phyloP scores from a whole-genome alignment of 2,329 filamentous ascomycete genomes.

The Ilyonectria robusta region DNA sequence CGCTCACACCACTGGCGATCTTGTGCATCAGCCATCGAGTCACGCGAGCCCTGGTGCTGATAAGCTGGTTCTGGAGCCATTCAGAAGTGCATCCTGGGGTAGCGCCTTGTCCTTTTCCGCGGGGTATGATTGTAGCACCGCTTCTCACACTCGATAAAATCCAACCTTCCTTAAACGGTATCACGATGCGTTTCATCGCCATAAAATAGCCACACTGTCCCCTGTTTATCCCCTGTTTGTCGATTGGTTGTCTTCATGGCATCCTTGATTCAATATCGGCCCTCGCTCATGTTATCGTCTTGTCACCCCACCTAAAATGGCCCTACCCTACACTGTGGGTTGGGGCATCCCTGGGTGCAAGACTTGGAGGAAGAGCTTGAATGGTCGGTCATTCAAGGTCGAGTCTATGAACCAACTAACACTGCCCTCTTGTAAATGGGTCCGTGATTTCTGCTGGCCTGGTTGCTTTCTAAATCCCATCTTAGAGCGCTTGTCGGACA shows the following conservation, averaged over 20 bases:
- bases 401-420: no score
- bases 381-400: no score
- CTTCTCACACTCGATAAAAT: neutral
- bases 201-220: neutral
- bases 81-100: neutral
- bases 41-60: constrained; percentile 15
- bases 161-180: neutral
- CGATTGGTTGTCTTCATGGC: neutral
- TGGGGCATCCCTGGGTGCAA: no score
- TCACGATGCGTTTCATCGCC: neutral
- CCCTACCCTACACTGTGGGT: no score
- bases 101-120: neutral
- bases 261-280: neutral
- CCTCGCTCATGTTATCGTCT: neutral
- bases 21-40: neutral
- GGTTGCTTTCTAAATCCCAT: neutral
- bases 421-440: neutral
- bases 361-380: no score
- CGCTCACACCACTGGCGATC: constrained; percentile 18
- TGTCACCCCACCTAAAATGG: neutral
- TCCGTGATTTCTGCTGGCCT: neutral
- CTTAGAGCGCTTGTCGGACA: neutral
- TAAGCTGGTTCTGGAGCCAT: constrained; percentile 14
- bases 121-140: neutral
- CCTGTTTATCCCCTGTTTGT: neutral